Percentiles rank a stretch among this genome's conserved stretches.
Conservation (phyloP, 108 stramenopile genomes). For the Nitzschia inconspicua region DNA sequence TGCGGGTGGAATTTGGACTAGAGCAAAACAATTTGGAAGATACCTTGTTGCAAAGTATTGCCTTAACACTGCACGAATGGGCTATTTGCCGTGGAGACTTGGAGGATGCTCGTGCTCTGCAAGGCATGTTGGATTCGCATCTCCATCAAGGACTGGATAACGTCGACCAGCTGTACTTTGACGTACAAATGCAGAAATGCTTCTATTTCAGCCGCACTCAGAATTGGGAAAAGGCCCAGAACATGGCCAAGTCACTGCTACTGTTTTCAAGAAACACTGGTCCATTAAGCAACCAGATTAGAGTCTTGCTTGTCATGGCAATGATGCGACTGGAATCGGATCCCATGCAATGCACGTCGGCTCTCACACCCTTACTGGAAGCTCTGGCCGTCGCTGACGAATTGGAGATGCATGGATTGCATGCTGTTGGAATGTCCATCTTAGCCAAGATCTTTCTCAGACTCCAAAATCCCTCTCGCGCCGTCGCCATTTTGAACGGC, state of each 20-base stretch:
- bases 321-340: conserved; percentile 49
- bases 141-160: conserved; percentile 27
- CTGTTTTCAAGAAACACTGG: conserved; percentile 23
- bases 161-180: conserved; percentile 16
- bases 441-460: conserved; percentile 54
- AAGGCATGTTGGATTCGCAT: conserved; percentile 20
- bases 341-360: conserved; percentile 21
- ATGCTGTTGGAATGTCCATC: conserved; percentile 62
- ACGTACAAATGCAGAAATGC: conserved; percentile 22
- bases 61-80: conserved; percentile 43
- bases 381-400: conserved; percentile 56
- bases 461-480: conserved; percentile 47
- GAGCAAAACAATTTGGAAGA: conserved; percentile 9
- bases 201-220: conserved; percentile 19
- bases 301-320: conserved; percentile 54
- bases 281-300: conserved; percentile 34
- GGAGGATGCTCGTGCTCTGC: conserved; percentile 22
- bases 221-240: conserved; percentile 32
- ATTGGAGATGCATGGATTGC: conserved; percentile 66
- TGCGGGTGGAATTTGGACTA: conserved; percentile 5
- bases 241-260: conserved; percentile 11
- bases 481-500: conserved; percentile 57
- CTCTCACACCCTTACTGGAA: conserved; percentile 59
- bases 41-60: conserved; percentile 6
- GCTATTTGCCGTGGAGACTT: conserved; percentile 32